Conservation (phyloP, 1,139 yeast genomes). For the Pichia sp. region DNA sequence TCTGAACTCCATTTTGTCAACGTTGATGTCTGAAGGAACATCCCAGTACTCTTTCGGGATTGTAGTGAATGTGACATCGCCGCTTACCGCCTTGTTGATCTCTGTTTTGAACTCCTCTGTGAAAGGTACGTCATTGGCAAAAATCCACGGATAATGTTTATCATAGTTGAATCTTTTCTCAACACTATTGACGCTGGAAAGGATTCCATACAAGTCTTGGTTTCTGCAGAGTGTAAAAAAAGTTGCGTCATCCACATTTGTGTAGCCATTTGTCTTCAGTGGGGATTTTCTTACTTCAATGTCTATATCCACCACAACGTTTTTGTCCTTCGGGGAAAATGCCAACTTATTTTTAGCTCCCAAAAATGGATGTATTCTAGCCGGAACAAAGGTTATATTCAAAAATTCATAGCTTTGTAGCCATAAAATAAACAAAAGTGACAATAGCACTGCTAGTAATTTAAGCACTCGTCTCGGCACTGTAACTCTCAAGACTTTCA, state of each 20-base stretch:
- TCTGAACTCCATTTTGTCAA: conserved; percentile 43
- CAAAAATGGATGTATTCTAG: no score
- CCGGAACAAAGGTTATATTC: no score
- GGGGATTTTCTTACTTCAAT: not conserved
- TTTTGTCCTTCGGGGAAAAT: no score
- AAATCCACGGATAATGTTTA: conserved; percentile 72
- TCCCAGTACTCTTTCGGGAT: conserved; percentile 45
- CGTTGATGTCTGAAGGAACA: conserved; percentile 51
- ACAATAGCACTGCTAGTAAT: no score
- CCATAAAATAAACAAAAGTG: no score
- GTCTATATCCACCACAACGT: not conserved
- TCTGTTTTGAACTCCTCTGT: conserved; percentile 33
- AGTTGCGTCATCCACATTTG: conserved; percentile 45
- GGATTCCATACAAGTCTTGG: conserved; percentile 48
- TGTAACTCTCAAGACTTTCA: no score
- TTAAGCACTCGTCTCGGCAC: no score
- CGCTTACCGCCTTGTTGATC: conserved; percentile 31
- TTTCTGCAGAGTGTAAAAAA: conserved; percentile 70
- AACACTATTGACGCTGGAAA: conserved; percentile 52
- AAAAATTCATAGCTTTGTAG: no score
- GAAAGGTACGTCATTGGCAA: conserved; percentile 53
- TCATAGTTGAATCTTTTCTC: conserved; percentile 65
- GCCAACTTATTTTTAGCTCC: no score
- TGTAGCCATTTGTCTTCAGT: not conserved
- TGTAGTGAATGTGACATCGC: conserved; percentile 37